Base-by-base conservation (phyloP, 2,329 filamentous ascomycete species). In the Elsinoe batatas region DNA sequence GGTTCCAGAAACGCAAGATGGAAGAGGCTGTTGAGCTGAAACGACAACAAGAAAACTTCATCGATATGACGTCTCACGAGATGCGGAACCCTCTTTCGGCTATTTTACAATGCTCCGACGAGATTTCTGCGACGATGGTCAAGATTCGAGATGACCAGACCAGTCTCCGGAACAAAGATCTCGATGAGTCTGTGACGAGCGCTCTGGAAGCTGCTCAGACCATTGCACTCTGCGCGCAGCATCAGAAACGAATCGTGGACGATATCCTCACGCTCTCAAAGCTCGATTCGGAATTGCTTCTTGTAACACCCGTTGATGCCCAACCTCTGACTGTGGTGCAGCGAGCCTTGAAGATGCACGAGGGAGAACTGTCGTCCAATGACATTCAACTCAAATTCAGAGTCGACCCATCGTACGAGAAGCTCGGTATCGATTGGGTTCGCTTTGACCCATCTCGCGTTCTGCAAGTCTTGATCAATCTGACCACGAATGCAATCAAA, bases 1-100 rank as follows among this genome's bases (percentile, higher is more conserved):
- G 84, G 46, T 82, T 89, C 33, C 87, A 94, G 68, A 88, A 80
- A 63, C 79, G 83, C 43, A 82, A 87, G 57, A 85, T 87, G 64
- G 81, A 91, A 64, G 88, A 93, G 66, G 89, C 88, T 0, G 81
- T 91, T 1, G 85, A 91, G 66, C 76, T 90, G 58, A 93, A 93
- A 68, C 76, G 83, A 4, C 84, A 87, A 64, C 88, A 91, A 64
- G 85, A 91, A 63, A 87, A 87, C 60, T 90, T 90, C 63, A 88
- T 91, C 63, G 87, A 89, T 67, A 88, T 88, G 60, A 87, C 83
- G 2, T 84, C 79, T 59, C 85, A 88, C 67, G 85, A 88, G 64
- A 85, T 88, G 82, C 43, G 64, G 17, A 90, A 90, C 62, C 86
- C 86, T 0, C 73, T 90, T 2, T 85, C 81, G 22, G 86, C 85